Conservation (phyloP, 2,329 filamentous ascomycete genomes). For the Pseudomassariella vexata region DNA sequence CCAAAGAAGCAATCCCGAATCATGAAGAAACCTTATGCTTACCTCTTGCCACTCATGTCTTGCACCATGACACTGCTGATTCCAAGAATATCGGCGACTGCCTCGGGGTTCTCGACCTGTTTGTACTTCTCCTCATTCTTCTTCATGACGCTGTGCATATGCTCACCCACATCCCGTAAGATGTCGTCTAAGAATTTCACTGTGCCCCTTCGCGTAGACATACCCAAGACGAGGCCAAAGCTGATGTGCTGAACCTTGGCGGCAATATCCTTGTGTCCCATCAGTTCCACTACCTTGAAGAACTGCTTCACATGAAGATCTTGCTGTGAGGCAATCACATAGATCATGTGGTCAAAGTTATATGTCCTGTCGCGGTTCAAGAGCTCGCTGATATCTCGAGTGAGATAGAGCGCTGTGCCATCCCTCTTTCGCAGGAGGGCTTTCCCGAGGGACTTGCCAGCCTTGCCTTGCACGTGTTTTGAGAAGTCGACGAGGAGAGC, state of each 20-base stretch:
- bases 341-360: constrained; percentile 74
- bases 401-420: constrained; percentile 72
- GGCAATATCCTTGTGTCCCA: constrained; percentile 63
- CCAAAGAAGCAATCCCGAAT: too few species aligned
- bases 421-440: constrained; percentile 68
- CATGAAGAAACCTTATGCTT: constrained; percentile 18
- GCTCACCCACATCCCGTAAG: constrained; percentile 73
- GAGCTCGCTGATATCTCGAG: constrained; percentile 71
- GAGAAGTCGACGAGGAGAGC: constrained; percentile 68
- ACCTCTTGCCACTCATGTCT: constrained; percentile 94
- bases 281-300: constrained; percentile 70
- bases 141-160: constrained; percentile 97
- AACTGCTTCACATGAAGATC: constrained; percentile 69
- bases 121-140: constrained; percentile 86
- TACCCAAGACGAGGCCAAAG: constrained; percentile 66
- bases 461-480: constrained; percentile 60
- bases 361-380: constrained; percentile 55
- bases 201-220: constrained; percentile 66
- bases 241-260: constrained; percentile 68
- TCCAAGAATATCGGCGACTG: constrained; percentile 79
- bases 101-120: constrained; percentile 78
- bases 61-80: constrained; percentile 97
- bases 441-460: constrained; percentile 64
- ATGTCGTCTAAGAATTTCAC: constrained; percentile 60
- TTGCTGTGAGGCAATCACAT: constrained; percentile 68